Conservation (phyloP, 192 early-diverging fungal species). For the Cladochytrium replicatum region DNA sequence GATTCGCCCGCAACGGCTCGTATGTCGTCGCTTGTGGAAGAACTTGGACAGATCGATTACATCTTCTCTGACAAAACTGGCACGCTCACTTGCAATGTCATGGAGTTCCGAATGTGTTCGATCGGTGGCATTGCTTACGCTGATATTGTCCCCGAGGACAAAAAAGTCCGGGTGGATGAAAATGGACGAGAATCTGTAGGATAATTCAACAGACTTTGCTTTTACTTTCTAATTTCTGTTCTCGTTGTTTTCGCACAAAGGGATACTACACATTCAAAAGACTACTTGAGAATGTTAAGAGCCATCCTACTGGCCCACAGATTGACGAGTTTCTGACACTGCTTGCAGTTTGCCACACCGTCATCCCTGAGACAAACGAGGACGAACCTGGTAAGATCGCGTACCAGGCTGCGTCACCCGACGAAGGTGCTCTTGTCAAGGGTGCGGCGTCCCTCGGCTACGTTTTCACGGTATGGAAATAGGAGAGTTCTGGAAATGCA, state of each 20-base stretch:
- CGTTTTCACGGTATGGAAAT: constrained; percentile 28
- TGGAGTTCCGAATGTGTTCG: constrained; percentile 57
- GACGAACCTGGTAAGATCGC: constrained; percentile 58
- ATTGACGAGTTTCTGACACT: constrained; percentile 86
- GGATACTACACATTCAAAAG: constrained; percentile 41
- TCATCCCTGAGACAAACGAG: constrained; percentile 78
- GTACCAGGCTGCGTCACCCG: constrained; percentile 94
- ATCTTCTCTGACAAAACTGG: constrained; percentile 94
- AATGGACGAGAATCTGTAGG: constrained; percentile 57
- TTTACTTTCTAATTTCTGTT: not conserved
- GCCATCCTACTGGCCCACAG: constrained; percentile 46
- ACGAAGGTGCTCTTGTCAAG: constrained; percentile 88
- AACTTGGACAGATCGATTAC: constrained; percentile 93
- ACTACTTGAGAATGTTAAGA: constrained; percentile 25
- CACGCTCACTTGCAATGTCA: constrained; percentile 49
- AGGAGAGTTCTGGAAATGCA: not conserved
- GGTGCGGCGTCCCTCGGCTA: constrained; percentile 50
- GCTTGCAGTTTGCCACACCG: constrained; percentile 92
- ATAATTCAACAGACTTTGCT: not conserved
- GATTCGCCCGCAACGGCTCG: constrained; percentile 89
- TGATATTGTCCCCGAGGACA: constrained; percentile 81
- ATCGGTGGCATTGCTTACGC: constrained; percentile 89
- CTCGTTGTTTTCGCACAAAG: not conserved
- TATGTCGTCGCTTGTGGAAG: constrained; percentile 89
- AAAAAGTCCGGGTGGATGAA: constrained; percentile 51